These are phyloP conservation scores for Fusarium succisae DNA, from an alignment of 2,329 filamentous ascomycete species.

Conservation along the genomic window DNA sequence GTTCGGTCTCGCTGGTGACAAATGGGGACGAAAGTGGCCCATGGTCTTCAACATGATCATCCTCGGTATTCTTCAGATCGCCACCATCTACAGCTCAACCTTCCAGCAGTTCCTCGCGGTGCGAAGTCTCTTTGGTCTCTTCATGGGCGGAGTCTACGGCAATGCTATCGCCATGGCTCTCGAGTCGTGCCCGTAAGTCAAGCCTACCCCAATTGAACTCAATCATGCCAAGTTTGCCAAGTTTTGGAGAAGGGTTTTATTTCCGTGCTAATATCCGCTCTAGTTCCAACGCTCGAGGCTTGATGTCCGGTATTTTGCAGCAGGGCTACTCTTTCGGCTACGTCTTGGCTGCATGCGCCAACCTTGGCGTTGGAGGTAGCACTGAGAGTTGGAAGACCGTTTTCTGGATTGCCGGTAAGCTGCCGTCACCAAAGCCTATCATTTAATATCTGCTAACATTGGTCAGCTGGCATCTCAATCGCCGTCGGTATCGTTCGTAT, in stretches of 20 bases:
- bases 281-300: constrained; percentile 72
- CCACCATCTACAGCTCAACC: constrained; percentile 78
- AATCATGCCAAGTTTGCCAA: constrained; percentile 1
- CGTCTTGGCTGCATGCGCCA: constrained; percentile 78
- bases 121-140: constrained; percentile 76
- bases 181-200: constrained; percentile 72
- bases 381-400: constrained; percentile 77
- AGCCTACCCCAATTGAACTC: neutral
- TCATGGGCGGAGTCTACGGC: constrained; percentile 85
- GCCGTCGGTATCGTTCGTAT: constrained; percentile 73
- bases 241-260: constrained; percentile 32
- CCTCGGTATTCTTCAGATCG: constrained; percentile 73
- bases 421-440: rapidly evolving
- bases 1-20: constrained; percentile 82
- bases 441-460: neutral
- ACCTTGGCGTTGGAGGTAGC: constrained; percentile 74
- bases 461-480: constrained; percentile 69
- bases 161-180: constrained; percentile 82
- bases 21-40: constrained; percentile 84
- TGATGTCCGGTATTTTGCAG: constrained; percentile 85
- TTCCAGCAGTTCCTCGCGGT: constrained; percentile 81
- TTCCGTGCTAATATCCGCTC: constrained; percentile 27
- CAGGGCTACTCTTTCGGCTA: constrained; percentile 86
- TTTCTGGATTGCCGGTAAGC: constrained; percentile 72
- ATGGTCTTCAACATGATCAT: constrained; percentile 84